Base-by-base conservation (phyloP, 805 yeast species). In the Suhomyces emberorum region DNA sequence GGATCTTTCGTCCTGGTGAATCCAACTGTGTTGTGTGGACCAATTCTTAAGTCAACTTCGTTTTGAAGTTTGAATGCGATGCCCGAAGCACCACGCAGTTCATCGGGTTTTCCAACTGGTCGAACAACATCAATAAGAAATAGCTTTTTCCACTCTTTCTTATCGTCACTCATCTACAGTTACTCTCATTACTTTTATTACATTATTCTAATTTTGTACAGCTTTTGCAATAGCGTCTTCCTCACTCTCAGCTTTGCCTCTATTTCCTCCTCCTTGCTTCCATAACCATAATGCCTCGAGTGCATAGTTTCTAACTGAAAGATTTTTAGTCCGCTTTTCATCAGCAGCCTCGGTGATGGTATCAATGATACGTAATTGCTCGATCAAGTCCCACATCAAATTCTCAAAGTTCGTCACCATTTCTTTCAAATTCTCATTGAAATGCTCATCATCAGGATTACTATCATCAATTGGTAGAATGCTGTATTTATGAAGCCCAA, bases 211-310 rank as follows among this genome's bases (percentile, higher is more conserved):
- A 25, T 33, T 25, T 24, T 50, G 50, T 18, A 51, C 43, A 16
- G 48, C 47, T 32, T 51, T 51, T 1, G 54, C 47, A 10, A 63
- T 48, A 25, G 47, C 42, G 6, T 63, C 63, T 28, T 55, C 62
- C 36, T 57, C 63, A 15, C 43, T 46, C 31, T 42, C 44, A 7
- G n/a, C 14, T 30, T 32, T 34, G 28, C 43, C 45, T 42, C 59
- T 48, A 41, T 49, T 54, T 41, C 74, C 78, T 0, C 76, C 75
- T 1, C 74, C 77, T 47, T 71, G 61, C 47, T 73, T 81, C 93
- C 95, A 87, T 35, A 89, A 61, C 95, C 96, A 89, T 23, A 89
- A 68, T 0, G 96, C 95, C 47, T 89, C 97, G 20, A 83, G 70
- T 1, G 96, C 95, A 55, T 88, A 86, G 47, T 76, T 84, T 48